Base-by-base conservation (phyloP, 2,329 filamentous ascomycete genomes). In the Alternaria sp. region DNA sequence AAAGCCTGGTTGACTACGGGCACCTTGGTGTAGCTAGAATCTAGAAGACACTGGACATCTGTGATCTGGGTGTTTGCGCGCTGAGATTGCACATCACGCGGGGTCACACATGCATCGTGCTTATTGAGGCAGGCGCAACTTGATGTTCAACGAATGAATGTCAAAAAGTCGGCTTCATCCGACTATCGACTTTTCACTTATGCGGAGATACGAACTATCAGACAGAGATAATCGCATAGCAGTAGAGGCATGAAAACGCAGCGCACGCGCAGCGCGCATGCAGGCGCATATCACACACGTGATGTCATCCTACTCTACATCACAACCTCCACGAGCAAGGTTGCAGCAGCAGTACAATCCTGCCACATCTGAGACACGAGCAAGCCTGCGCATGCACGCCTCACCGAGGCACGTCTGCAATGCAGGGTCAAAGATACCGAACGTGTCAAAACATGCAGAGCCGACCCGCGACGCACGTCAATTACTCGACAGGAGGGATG, bases 401-500 rank as follows among this genome's bases (percentile, higher is more conserved):
- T 54, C 50, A n/a, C 50, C 17, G 46, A 56, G 26, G 54, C 54
- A 46, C 46, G 30, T 51, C 51, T 30, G 50, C 44, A 58, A 61
- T 60, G 65, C 62, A 65, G 57, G 62, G 64, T 40, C 43, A 50
- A 25, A 44, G 43, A 56, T 44, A 44, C 44, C 51, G 44, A 56
- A 59, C 36, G 44, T 60, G 57, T 63, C 49, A 55, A 50, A 30
- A 43, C 40, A 40, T 54, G 56, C 64, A 65, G 55, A 65, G 54
- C 44, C 59, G 59, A 44, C 54, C 59, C 59, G 59, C 54, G 59
- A 61, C 30, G 65, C 62, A 67, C 55, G 65, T 57, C 55, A 64
- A 61, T 65, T 67, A 67, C 65, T 69, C 64, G 64, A 58, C 66
- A 69, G 50, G 57, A 55, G 46, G 45, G 30, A 28, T 44, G 32